These are phyloP conservation scores for Phytophthora hybrid DNA, from an alignment of 352 stramenopile species.

Conservation along the genomic window DNA sequence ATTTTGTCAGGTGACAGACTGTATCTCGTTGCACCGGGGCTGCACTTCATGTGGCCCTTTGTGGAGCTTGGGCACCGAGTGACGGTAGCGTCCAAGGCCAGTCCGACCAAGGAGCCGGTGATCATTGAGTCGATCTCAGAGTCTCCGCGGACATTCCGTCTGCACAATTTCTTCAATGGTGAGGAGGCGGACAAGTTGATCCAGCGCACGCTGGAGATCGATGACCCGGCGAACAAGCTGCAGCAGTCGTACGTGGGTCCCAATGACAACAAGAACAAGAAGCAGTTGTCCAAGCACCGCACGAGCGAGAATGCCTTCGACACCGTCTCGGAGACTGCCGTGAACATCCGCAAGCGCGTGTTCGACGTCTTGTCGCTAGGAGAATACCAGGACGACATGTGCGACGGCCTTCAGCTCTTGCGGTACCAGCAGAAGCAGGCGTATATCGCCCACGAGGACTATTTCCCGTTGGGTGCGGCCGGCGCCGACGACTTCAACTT, in stretches of 20 bases:
- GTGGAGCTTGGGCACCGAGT: conserved; percentile 82
- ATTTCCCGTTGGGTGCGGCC: conserved; percentile 79
- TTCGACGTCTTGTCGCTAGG: conserved; percentile 93
- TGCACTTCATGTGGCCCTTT: conserved; percentile 87
- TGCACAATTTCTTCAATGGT: conserved; percentile 90
- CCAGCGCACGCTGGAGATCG: conserved; percentile 80
- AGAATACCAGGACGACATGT: conserved; percentile 91
- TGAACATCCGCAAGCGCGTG: conserved; percentile 84
- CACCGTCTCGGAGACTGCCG: conserved; percentile 72
- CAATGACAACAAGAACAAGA: conserved; percentile 70
- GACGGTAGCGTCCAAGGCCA: conserved; percentile 56
- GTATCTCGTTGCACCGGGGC: conserved; percentile 74
- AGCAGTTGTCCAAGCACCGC: conserved; percentile 72
- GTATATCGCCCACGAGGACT: conserved; percentile 96
- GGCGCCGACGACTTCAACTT: conserved; percentile 67
- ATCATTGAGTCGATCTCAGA: conserved; percentile 84
- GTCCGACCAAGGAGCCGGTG: conserved; percentile 64
- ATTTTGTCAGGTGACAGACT: conserved; percentile 64
- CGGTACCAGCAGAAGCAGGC: conserved; percentile 96
- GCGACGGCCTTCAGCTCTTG: conserved; percentile 96
- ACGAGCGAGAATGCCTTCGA: conserved; percentile 93
- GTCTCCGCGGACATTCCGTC: conserved; percentile 83
- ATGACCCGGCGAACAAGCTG: conserved; percentile 83
- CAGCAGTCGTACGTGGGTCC: conserved; percentile 79
- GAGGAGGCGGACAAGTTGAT: conserved; percentile 87